Conservation (phyloP, 2,329 filamentous ascomycete genomes). For the Leptographium wingfieldii region DNA sequence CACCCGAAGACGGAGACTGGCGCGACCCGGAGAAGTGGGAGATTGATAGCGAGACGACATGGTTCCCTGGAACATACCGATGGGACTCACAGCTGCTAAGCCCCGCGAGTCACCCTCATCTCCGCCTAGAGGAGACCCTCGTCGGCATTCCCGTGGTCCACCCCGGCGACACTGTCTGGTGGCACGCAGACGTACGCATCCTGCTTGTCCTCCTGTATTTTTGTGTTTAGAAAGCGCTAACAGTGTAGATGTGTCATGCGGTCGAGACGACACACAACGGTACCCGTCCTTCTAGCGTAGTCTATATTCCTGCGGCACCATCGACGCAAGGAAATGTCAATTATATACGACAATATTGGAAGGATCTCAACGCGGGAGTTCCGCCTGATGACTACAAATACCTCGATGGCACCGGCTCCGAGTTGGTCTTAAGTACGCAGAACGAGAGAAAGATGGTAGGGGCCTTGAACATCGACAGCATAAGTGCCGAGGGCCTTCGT, state of each 20-base stretch:
- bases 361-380: neutral
- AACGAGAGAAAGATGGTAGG: neutral
- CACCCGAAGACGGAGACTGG: constrained; percentile 18
- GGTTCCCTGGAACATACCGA: constrained; percentile 26
- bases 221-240: neutral
- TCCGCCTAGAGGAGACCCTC: constrained; percentile 24
- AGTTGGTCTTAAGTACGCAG: neutral
- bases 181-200: constrained; percentile 9
- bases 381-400: neutral
- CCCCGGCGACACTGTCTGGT: constrained; percentile 22
- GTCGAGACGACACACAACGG: constrained; percentile 2
- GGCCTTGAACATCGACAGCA: neutral
- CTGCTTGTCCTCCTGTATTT: neutral
- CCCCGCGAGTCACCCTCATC: constrained; percentile 23
- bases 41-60: constrained; percentile 17
- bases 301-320: neutral
- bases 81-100: constrained; percentile 23
- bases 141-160: constrained; percentile 24
- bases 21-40: constrained; percentile 24
- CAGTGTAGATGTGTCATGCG: neutral
- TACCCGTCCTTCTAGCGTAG: neutral
- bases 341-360: neutral
- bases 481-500: neutral
- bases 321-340: neutral
- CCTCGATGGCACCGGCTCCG: neutral